Percentiles rank a stretch among this genome's conserved stretches.
phyloP scores from a whole-genome alignment of 495 filamentous ascomycete genomes.

The Achaetomiella virescens region DNA sequence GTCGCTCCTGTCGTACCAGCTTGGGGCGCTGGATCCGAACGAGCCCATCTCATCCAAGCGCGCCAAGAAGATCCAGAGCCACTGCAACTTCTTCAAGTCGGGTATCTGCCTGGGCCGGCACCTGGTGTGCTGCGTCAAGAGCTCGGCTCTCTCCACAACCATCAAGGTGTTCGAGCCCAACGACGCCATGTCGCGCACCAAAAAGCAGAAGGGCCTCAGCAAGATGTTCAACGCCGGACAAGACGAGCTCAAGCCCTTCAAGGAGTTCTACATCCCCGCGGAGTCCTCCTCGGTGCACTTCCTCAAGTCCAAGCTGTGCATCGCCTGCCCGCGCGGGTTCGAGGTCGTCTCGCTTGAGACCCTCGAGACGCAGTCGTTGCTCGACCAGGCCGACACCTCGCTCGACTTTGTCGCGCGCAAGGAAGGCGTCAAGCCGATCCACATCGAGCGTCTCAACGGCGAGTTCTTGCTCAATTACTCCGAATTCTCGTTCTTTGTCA shows the following conservation, averaged over 20 bases:
- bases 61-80: slow-evolving; percentile 94
- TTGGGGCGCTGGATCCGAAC: slow-evolving; percentile 73
- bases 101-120: slow-evolving; percentile 93
- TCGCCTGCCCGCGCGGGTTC: slow-evolving; percentile 90
- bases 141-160: slow-evolving; percentile 78
- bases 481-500: slow-evolving; percentile 98
- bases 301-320: slow-evolving; percentile 91
- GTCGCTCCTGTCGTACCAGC: slow-evolving; percentile 77
- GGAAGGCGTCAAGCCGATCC: slow-evolving; percentile 91
- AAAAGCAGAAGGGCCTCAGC: slow-evolving; percentile 85
- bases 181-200: slow-evolving; percentile 78
- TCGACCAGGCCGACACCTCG: slow-evolving; percentile 97
- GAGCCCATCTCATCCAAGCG: slow-evolving; percentile 75
- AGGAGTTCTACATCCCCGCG: slow-evolving; percentile 98
- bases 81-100: slow-evolving; percentile 97
- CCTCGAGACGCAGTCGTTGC: slow-evolving; percentile 89
- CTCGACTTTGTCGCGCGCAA: slow-evolving; percentile 92
- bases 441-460: slow-evolving; percentile 91
- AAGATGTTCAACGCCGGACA: slow-evolving; percentile 93
- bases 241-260: slow-evolving; percentile 91
- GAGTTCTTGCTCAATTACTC: slow-evolving; percentile 98
- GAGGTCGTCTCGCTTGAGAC: slow-evolving; percentile 97
- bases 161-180: slow-evolving; percentile 98
- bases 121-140: slow-evolving; percentile 91
- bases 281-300: slow-evolving; percentile 97